Base-by-base conservation (phyloP, 2,329 filamentous ascomycete species). In the Penicillium sp. region DNA sequence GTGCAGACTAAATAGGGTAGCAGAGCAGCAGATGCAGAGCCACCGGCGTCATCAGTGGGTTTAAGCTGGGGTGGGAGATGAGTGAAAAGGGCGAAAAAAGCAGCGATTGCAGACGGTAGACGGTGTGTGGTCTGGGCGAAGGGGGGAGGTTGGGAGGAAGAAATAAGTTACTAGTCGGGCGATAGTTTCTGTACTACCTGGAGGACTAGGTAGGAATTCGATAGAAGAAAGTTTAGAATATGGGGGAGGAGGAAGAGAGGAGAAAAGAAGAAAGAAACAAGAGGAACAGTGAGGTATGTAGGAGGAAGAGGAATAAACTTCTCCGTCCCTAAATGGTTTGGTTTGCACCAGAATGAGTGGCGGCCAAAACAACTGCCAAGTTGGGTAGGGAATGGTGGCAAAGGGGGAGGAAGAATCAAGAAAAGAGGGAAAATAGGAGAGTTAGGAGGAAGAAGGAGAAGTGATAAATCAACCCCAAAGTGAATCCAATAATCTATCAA, bases 11-110 rank as follows among this genome's bases (percentile, higher is more conserved):
- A 28, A 50, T 44, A 24, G 42, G 58, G 30, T 40, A 35, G 51
- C 49, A 51, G 38, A 22, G 33, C 33, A 60, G 37, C 28, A 30
- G n/a, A 33, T 42, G 37, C 26, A 51, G 60, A 49, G 61, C 64
- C 65, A 66, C 65, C 50, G 56, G 42, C 62, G 65, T 66, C 62
- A 66, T 61, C 24, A 40, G 60, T 61, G 62, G 58, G 58, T 58
- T 57, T 44, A 45, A 45, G 59, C 53, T 67, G 22, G 26, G 53
- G 59, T 53, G 19, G 40, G 28, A 45, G 19, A 33, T 37, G 38
- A 45, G 19, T 15, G 49, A 51, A 51, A 56, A 28, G 58, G 30
- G 37, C 37, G 33, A 53, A 58, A 56, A 56, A 57, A 49, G 51
- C 56, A 58, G 60, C 33, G 60, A 65, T 55, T 38, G 44, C 38